Base-by-base conservation (phyloP, 169 alveolate species). In the Plasmodium fragile region DNA sequence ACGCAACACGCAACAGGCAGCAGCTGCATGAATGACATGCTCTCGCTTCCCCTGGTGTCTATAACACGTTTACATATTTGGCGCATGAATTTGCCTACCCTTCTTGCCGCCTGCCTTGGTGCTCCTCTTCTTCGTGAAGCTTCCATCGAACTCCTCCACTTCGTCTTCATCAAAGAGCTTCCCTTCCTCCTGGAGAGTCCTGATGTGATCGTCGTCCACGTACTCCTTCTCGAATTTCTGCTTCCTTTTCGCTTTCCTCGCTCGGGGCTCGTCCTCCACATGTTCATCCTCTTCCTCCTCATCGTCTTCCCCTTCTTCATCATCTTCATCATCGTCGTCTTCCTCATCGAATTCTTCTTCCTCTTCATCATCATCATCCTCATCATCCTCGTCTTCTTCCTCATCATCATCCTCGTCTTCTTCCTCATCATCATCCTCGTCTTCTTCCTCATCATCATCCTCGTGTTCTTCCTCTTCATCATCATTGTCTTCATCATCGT, bases 201-300 rank as follows among this genome's bases (percentile, higher is more conserved):
- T 87, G 65, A 87, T 87, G 52, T 87, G 72, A 30, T 87, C 93
- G 65, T 18, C 49, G 71, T 87, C 81, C 49, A 87, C 93, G 70
- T 71, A 71, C 80, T 87, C 93, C 71, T 78, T 78, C 32, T 43
- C 43, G 22, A 65, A 28, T 59, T 65, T 53, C 43, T 82, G 70
- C 75, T 28, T 82, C 36, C 34, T 75, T 59, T 43, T 87, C n/a
- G 69, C 45, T n/a, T 77, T 78, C 45, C 30, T 71, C 25, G 70
- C 34, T 59, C n/a, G 36, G 25, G 45, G 82, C 2, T 73, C 30
- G 16, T 25, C 53, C 8, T 71, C 45, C 81, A 13, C 13, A 22
- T 55, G 7, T 22, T 55, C 22, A 3, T 55, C 32, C 30, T 65
- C 73, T 4, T 59, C 73, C 1, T 25, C 32, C 13, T 11, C 34